Conservation (phyloP, 2,329 filamentous ascomycete genomes). For the Macrophomina pseudophaseolina region DNA sequence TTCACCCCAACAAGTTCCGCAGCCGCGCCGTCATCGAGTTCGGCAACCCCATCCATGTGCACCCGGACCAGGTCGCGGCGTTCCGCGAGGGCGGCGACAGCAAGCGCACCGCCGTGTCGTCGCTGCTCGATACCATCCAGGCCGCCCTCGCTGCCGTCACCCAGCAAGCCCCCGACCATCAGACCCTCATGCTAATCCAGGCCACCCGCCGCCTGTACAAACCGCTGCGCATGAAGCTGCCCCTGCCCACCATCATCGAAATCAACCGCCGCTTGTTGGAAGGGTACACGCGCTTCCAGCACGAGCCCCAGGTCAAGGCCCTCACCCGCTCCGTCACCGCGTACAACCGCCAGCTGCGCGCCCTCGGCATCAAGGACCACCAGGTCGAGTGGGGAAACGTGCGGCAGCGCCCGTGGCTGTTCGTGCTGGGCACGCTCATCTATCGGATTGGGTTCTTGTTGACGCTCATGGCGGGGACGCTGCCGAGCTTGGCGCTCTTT, state of each 20-base stretch:
- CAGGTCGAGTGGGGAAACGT: conserved; percentile 26
- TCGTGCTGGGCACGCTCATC: conserved; percentile 26
- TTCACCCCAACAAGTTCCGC: conserved; percentile 27
- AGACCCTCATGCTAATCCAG: conserved; percentile 28
- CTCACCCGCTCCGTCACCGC: conserved; percentile 20
- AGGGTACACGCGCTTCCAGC: conserved; percentile 27
- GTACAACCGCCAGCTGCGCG: conserved; percentile 27
- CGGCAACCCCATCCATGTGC: conserved; percentile 22
- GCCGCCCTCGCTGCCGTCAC: conserved; percentile 21
- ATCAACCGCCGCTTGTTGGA: conserved; percentile 27
- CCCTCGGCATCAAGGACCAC: conserved; percentile 28
- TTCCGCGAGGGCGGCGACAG: conserved; percentile 16
- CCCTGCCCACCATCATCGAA: conserved; percentile 25
- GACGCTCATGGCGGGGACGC: conserved; percentile 12
- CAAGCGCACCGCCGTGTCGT: conserved; percentile 20
- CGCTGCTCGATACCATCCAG: conserved; percentile 23
- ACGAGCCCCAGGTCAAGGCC: conserved; percentile 24
- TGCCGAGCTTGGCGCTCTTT: conserved; percentile 19
- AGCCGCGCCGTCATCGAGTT: conserved; percentile 27
- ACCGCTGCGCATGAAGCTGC: conserved; percentile 21
- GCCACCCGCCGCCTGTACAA: conserved; percentile 27
- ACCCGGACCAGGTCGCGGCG: conserved; percentile 12
- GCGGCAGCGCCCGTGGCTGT: neutral
- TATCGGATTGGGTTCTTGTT: conserved; percentile 19
- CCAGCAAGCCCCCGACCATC: conserved; percentile 20